Percentiles rank a stretch among this genome's conserved stretches.
Evolutionary conservation across 2,329 filamentous ascomycete species (phyloP).

Genomic region (Stagonosporopsis cucurbitacearum): DNA sequence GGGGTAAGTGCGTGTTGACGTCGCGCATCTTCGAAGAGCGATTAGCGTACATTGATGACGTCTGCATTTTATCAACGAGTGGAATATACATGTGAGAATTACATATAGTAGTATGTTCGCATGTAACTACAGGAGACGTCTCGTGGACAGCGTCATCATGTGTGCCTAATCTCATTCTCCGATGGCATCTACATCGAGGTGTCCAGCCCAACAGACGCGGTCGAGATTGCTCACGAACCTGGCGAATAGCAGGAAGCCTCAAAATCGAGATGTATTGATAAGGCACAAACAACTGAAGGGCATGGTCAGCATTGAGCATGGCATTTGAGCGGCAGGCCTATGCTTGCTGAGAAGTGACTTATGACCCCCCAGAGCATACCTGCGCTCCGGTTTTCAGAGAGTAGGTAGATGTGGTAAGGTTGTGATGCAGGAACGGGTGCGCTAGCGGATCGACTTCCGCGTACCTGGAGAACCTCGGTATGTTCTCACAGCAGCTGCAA

Average conservation of each 20-base stretch:
- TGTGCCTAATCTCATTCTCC: neutral
- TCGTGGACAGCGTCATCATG: neutral
- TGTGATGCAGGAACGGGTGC: neutral
- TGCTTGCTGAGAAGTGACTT: neutral
- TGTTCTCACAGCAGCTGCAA: neutral
- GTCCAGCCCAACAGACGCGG: neutral
- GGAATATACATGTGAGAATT: slow-evolving; percentile 6
- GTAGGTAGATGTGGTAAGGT: too few relatives aligned
- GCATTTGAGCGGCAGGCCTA: neutral
- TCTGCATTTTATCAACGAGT: slow-evolving; percentile 14
- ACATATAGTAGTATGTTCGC: neutral
- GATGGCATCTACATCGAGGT: neutral
- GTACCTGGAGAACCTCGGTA: slow-evolving; percentile 10
- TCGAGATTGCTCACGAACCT: neutral
- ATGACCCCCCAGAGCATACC: neutral
- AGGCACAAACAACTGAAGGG: neutral
- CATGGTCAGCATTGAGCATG: neutral
- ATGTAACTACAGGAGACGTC: neutral
- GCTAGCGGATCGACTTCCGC: neutral
- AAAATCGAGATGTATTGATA: neutral
- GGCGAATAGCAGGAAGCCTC: neutral
- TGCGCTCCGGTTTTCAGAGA: neutral
- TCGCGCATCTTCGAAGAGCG: slow-evolving; percentile 6
- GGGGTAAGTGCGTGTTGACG: slow-evolving; percentile 11
- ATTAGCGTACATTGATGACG: slow-evolving; percentile 21